Conservation (phyloP, 768 basidiomycete genomes). For the Auricularia sp. region DNA sequence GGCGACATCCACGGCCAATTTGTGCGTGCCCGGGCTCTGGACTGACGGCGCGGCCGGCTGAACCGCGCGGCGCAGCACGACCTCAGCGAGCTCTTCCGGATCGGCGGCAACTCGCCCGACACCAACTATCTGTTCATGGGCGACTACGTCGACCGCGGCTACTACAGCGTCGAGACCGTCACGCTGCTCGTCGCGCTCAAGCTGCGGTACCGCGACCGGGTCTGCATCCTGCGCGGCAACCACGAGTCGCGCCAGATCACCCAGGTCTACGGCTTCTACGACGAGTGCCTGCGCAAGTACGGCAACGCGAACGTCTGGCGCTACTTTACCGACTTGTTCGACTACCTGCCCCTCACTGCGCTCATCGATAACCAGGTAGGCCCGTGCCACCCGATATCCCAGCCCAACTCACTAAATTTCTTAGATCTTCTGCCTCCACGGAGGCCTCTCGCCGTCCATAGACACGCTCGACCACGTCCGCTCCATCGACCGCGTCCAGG, state of each 20-base stretch:
- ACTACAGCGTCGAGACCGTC: constrained; percentile 98
- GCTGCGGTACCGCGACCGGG: constrained; percentile 93
- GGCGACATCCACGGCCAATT: constrained; percentile 99
- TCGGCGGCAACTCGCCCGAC: constrained; percentile 96
- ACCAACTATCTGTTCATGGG: constrained; percentile 99
- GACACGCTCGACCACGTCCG: constrained; percentile 99
- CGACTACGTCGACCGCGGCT: constrained; percentile 98
- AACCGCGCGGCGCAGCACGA: constrained; percentile 63
- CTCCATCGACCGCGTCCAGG: constrained; percentile 96
- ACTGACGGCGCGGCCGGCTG: not conserved
- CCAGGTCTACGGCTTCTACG: constrained; percentile 99
- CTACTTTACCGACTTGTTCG: constrained; percentile 97
- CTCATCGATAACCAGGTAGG: constrained; percentile 95
- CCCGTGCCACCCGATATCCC: constrained; percentile 27
- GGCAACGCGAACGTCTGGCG: constrained; percentile 99
- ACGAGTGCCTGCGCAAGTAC: constrained; percentile 98
- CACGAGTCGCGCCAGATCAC: constrained; percentile 99
- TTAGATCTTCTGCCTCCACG: constrained; percentile 98
- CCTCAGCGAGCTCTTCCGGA: constrained; percentile 96
- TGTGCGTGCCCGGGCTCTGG: constrained; percentile 45
- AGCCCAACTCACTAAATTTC: not conserved
- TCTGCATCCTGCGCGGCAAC: constrained; percentile 95
- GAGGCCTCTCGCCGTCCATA: constrained; percentile 95
- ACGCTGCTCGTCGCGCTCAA: constrained; percentile 95
- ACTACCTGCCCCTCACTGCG: constrained; percentile 93